A percentile compares a stretch with the other conserved stretches of the same genome.
Evolutionary conservation across 169 alveolate species (phyloP).

Genomic region (Cyclospora cayetanensis): DNA sequence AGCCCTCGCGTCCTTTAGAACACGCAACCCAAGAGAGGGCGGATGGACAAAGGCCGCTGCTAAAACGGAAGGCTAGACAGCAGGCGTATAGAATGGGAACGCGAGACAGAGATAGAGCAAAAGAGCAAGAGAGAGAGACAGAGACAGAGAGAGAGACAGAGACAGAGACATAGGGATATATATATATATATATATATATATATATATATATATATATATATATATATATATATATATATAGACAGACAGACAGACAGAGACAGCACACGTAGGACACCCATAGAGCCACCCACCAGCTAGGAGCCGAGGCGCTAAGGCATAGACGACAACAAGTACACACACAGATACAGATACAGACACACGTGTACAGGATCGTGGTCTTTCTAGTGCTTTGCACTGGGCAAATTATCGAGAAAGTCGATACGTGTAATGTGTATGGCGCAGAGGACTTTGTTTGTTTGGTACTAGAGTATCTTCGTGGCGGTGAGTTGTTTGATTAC

Average conservation of each 20-base stretch:
- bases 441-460: slow-evolving; percentile 81
- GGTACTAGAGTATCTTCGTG: slow-evolving; percentile 85
- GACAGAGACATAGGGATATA: not conserved
- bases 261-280: not conserved
- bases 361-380: not conserved
- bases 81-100: not conserved
- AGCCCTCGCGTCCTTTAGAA: too few relatives aligned
- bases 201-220: not conserved
- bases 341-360: not conserved
- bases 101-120: not conserved
- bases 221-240: too few relatives aligned
- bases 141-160: not conserved
- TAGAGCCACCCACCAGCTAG: too few relatives aligned
- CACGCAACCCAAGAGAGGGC: too few relatives aligned
- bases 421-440: not conserved
- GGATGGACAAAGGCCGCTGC: too few relatives aligned
- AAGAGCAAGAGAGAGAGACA: not conserved
- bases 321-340: not conserved
- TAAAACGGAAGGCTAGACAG: too few relatives aligned
- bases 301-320: not conserved
- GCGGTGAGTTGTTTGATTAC: slow-evolving; percentile 86
- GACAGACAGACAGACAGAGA: not conserved
- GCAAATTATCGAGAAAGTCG: not conserved
- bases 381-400: too few relatives aligned
- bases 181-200: not conserved